Base-by-base conservation (phyloP, 352 stramenopile genomes). In the Aphanomyces invadans region DNA sequence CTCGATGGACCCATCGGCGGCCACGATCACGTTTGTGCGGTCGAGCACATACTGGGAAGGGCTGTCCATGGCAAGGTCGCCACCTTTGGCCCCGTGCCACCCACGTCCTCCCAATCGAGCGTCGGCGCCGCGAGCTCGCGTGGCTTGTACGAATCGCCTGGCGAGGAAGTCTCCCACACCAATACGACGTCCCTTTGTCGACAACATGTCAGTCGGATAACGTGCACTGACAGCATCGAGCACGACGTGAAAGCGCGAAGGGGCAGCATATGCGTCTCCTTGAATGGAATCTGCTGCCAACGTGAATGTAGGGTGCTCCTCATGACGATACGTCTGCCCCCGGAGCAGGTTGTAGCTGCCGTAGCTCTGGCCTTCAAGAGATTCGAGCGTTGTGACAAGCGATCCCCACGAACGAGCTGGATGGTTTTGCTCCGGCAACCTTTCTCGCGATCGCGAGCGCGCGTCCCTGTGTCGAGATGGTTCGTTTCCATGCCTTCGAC, bases 21-120 rank as follows among this genome's bases (percentile, higher is more conserved):
- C 63, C 25, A 98, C 75, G 48, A 84, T 81, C 21, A 97, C 78
- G 25, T 88, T 94, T 39, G 88, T 95, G 44, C 96, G 90, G 73
- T 98, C 89, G 31, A 98, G 85, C 25, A 98, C 89, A 65, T 98
- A 86, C 76, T 99, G 95, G 7, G 81, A 88, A 0, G 94, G 94
- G 17, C 79, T 73, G 49, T 97, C 82, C 70, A 99, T 97, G 63
- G 82, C 88, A 51, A 99, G 90, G 69, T 98, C 95, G 33, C 96
- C 96, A 3, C 96, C 95, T 68, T 98, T 92, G 42, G 79, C 81
- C 26, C 89, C 88, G 28, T 91, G 80, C 77, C 88, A 97, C 65
- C 87, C 89, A 49, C 71, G 79, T 69, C 81, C 85, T 7, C 62
- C 52, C 2, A 76, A 82, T 70, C 90, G 90, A 54, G 76, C 80